Conservation (phyloP, 805 yeast species). For the Myxozyma geophila region DNA sequence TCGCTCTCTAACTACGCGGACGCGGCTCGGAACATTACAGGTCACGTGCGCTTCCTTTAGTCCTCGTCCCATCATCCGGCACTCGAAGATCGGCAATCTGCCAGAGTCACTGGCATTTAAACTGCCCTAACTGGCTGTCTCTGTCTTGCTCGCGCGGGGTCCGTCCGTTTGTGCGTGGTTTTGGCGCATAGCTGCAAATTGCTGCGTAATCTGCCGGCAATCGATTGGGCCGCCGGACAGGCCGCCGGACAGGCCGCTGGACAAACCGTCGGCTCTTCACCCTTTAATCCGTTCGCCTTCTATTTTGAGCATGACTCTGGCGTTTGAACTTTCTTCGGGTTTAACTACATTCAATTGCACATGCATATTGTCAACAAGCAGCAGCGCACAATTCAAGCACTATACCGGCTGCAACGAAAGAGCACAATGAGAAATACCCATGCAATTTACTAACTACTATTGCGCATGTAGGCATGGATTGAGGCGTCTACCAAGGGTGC, state of each 20-base stretch:
- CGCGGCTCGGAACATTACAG: neutral
- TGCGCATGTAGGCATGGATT: slow-evolving; percentile 73
- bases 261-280: neutral
- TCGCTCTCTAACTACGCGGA: neutral
- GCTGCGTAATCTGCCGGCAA: neutral
- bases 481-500: slow-evolving; percentile 99
- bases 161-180: too few species aligned
- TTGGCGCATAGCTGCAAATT: neutral
- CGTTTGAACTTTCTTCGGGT: too few species aligned
- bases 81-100: neutral
- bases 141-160: neutral
- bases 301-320: too few species aligned
- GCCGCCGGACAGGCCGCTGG: neutral
- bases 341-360: too few species aligned
- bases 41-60: neutral
- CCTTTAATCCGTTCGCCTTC: too few species aligned
- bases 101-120: neutral
- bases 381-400: too few species aligned
- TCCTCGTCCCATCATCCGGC: neutral
- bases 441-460: neutral
- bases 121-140: neutral
- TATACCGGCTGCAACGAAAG: too few species aligned
- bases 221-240: neutral
- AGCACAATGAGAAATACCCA: too few species aligned
- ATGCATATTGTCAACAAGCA: too few species aligned